These are phyloP conservation scores for Daldinia eschscholtzii DNA, from an alignment of 2,329 filamentous ascomycete genomes.

Conservation along the genomic window DNA sequence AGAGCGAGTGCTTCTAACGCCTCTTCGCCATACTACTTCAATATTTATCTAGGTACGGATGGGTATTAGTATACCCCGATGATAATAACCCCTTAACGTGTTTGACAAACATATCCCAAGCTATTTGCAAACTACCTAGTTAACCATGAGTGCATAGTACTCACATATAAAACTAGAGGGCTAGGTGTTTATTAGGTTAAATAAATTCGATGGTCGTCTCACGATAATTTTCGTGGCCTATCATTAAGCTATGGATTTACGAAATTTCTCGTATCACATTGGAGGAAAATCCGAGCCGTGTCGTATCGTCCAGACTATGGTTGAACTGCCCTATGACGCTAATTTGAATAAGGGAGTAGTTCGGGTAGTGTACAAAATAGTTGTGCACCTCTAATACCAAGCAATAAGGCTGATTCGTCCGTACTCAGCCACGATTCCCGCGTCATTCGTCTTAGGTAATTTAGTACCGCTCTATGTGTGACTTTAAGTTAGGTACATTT, in stretches of 20 bases:
- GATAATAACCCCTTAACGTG: neutral
- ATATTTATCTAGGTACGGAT: too few relatives aligned
- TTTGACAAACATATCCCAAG: neutral
- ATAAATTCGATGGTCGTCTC: neutral
- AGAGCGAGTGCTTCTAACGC: too few relatives aligned
- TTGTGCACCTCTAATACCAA: neutral
- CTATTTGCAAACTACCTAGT: neutral
- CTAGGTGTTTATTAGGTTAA: neutral
- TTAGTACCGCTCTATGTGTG: too few relatives aligned
- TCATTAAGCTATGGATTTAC: neutral
- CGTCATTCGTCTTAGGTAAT: conserved; percentile 3
- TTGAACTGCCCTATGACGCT: neutral
- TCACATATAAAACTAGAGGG: neutral
- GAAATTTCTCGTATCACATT: conserved; percentile 4
- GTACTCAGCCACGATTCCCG: conserved; percentile 16
- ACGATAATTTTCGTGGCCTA: neutral
- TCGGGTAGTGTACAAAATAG: neutral
- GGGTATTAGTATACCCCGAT: too few relatives aligned
- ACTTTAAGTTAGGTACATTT: too few relatives aligned
- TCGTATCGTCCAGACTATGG: neutral
- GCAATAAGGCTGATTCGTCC: conserved; percentile 22
- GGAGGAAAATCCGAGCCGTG: neutral
- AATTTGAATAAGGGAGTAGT: neutral
- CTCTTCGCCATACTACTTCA: neutral
- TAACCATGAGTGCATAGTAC: too few relatives aligned